Evolutionary conservation across 352 stramenopile genomes (phyloP).

Genomic region (Phytopythium kandeliae): DNA sequence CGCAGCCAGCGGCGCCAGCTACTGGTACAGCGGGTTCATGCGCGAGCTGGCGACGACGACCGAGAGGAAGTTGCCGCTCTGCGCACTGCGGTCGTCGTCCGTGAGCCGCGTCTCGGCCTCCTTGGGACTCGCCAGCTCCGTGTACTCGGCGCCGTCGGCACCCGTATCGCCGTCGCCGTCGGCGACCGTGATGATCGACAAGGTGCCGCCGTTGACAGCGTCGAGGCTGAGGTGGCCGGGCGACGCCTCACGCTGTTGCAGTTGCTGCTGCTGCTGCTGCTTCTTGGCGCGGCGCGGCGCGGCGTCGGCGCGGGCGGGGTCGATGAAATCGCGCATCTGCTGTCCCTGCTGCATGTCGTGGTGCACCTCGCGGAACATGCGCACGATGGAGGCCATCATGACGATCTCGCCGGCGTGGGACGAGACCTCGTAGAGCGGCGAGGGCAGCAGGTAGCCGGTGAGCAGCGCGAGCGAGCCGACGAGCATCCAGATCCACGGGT

Average conservation of each 20-base stretch:
- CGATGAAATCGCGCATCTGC: slow-evolving; percentile 72
- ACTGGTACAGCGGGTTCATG: slow-evolving; percentile 57
- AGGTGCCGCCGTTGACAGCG: neutral
- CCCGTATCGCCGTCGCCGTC: slow-evolving; percentile 16
- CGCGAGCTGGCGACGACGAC: slow-evolving; percentile 54
- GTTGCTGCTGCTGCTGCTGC: neutral
- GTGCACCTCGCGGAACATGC: slow-evolving; percentile 83
- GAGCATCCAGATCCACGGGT: slow-evolving; percentile 87
- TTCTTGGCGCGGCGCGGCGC: slow-evolving; percentile 13
- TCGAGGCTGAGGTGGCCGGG: slow-evolving; percentile 7
- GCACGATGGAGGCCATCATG: slow-evolving; percentile 77
- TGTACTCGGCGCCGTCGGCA: slow-evolving; percentile 28
- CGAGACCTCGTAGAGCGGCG: slow-evolving; percentile 59
- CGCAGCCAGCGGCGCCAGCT: neutral
- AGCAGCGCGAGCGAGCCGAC: slow-evolving; percentile 66
- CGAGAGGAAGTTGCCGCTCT: slow-evolving; percentile 36
- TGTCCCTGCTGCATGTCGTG: slow-evolving; percentile 77
- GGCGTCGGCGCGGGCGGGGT: slow-evolving; percentile 26
- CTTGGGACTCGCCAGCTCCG: slow-evolving; percentile 37
- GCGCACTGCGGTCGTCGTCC: slow-evolving; percentile 27
- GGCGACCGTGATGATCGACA: slow-evolving; percentile 1
- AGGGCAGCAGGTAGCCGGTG: slow-evolving; percentile 68
- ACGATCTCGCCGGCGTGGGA: slow-evolving; percentile 71
- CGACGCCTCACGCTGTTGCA: slow-evolving; percentile 1
- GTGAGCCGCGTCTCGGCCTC: slow-evolving; percentile 30